Base-by-base conservation (phyloP, 2,329 filamentous ascomycete species). In the Talaromyces sp. region DNA sequence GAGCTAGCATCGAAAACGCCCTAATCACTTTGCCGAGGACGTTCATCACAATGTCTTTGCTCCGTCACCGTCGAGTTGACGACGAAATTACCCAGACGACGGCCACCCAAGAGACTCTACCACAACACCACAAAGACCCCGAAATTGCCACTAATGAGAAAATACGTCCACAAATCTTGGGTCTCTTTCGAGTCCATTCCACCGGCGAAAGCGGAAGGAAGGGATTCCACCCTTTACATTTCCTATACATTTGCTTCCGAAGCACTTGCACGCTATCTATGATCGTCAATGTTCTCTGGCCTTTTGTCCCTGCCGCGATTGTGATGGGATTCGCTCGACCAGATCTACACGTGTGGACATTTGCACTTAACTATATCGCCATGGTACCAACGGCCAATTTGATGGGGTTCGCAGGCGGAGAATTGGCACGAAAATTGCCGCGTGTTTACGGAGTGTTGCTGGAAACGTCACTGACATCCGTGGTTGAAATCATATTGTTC, bases 401-500 rank as follows among this genome's bases (percentile, higher is more conserved):
- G 58, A 81, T 91, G 55, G 88, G 88, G 0, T 91, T 91, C 65
- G 85, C 87, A 5, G 87, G 87, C 13, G 84, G 87, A 63, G 86
- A 89, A 68, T 74, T 90, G 60, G 84, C 87, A 1, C 81, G 86
- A 60, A 93, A 93, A 73, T 73, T 93, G 58, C 88, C 88, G 33
- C 89, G 89, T 66, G 88, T 90, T 8, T 73, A 86, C 51, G 72
- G 73, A 21, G 66, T 74, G 7, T 59, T 78, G 43, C 61, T 82
- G 9, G 81, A 84, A 65, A 82, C 79, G 1, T 78, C 78, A 0
- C 72, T 91, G 53, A 89, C 88, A 2, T 89, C 88, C 0, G 75
- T 91, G 9, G 89, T 94, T 54, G 90, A 96, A 69, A 87, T 95
- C 58, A 83, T 95, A 48, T 76, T 95, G 31, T 94, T 95, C 73